Evolutionary conservation across 1,284 basidiomycete genomes (phyloP).

Genomic region (Cutaneotrichosporon cyanovorans): DNA sequence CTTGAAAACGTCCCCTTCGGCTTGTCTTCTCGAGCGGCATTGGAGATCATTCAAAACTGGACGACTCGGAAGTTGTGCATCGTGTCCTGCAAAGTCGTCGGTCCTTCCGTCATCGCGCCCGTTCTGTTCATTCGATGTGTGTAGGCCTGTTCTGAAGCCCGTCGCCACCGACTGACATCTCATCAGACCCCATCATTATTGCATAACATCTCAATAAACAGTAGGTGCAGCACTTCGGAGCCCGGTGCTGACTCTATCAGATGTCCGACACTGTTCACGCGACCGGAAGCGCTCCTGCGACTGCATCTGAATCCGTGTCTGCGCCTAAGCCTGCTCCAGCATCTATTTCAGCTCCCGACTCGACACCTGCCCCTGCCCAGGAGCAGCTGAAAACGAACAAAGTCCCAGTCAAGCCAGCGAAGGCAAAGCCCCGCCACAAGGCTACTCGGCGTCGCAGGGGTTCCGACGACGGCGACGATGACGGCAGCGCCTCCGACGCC

Average conservation of each 20-base stretch:
- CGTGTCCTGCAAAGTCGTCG: too few species aligned
- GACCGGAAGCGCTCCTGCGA: too few species aligned
- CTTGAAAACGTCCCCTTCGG: not conserved
- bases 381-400: not conserved
- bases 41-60: too few species aligned
- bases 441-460: constrained; percentile 12
- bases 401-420: constrained; percentile 1
- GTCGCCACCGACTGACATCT: constrained; percentile 1
- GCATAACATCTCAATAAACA: not conserved
- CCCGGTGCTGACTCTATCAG: constrained; percentile 3
- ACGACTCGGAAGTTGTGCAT: too few species aligned
- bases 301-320: too few species aligned
- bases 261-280: constrained; percentile 8
- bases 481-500: constrained; percentile 4
- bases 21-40: too few species aligned
- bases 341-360: constrained; percentile 3
- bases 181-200: not conserved
- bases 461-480: constrained; percentile 7
- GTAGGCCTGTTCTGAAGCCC: too few species aligned
- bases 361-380: not conserved
- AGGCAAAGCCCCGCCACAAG: constrained; percentile 9
- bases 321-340: too few species aligned
- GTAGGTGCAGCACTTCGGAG: not conserved
- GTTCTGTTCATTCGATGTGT: too few species aligned
- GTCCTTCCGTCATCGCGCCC: too few species aligned